Base-by-base conservation (phyloP, 2,329 filamentous ascomycete species). In the Cladophialophora yegresii region DNA sequence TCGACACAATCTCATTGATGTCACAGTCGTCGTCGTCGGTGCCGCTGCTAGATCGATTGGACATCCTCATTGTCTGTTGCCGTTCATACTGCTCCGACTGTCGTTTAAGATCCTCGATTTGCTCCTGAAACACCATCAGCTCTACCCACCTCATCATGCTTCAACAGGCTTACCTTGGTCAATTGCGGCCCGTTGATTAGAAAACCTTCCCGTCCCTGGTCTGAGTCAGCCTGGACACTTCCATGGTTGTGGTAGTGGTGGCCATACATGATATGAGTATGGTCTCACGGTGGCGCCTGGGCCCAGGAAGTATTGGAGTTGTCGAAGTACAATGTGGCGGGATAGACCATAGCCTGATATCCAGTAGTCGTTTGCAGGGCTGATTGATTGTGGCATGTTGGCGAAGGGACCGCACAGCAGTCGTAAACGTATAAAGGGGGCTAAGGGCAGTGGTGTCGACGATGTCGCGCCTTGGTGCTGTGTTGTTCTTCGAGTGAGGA, bases 301-400 rank as follows among this genome's bases (percentile, higher is more conserved):
- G 10, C 80, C 80, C 28, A 82, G 76, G 65, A 81, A 80, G 67
- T 78, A 81, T 63, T 81, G 79, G 55, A 82, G 79, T 54, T 81
- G 78, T 49, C 78, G 77, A 54, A 82, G 73, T 51, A 82, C 79
- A 61, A 82, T 77, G 63, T 81, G 79, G 47, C 80, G 77, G 50
- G 79, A 81, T n/a, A 82, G 77, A 16, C 77, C 76, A 65, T 78
- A 81, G 54, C 80, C 80, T 33, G 80, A 79, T 50, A 82, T 74
- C 76, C 80, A 82, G 70, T 82, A 82, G 68, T 80, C 76, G 63
- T 78, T 75, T 51, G 61, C 30, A 20, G 58, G 33, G 22, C 49
- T 30, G 26, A 62, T 43, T 22, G 66, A 40, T 33, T 63, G 64
- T 56, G 67, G 60, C 68, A 68, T 71, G 50, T 32, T 43, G 13